phyloP scores from a whole-genome alignment of 1,284 basidiomycete species.

The Ustilago tritici region DNA sequence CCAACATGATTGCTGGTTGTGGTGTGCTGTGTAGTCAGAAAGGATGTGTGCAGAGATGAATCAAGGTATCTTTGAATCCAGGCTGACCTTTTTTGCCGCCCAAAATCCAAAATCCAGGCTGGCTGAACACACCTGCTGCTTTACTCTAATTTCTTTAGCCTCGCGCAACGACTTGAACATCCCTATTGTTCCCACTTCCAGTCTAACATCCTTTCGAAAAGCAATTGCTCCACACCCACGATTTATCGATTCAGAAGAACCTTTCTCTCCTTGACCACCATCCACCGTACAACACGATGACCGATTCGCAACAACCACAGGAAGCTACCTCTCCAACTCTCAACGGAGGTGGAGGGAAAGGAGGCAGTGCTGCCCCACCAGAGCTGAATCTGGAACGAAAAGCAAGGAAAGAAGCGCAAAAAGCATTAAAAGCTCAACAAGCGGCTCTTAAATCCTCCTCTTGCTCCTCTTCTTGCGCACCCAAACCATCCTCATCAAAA shows the following conservation, averaged over 20 bases:
- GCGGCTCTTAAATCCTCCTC: constrained; percentile 7
- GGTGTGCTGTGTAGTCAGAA: no score
- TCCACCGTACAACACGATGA: background rate
- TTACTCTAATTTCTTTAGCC: no score
- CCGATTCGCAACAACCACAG: background rate
- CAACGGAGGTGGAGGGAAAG: background rate
- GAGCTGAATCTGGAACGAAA: constrained; percentile 38
- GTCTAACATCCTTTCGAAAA: no score
- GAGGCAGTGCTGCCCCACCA: background rate
- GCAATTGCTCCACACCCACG: no score
- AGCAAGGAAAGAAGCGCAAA: constrained; percentile 50
- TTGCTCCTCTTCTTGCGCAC: background rate
- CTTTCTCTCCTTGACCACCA: background rate
- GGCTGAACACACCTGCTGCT: no score
- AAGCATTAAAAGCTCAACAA: constrained; percentile 1
- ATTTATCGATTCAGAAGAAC: no score
- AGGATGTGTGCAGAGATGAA: no score
- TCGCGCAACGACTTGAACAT: no score
- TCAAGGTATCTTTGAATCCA: no score
- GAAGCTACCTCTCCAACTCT: background rate
- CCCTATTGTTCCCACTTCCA: no score
- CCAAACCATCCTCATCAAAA: constrained; percentile 8
- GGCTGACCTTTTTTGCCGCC: no score
- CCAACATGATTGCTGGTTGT: no score
- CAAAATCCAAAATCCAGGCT: background rate